Base-by-base conservation (phyloP, 2,329 filamentous ascomycete species). In the Canariomyces notabilis region DNA sequence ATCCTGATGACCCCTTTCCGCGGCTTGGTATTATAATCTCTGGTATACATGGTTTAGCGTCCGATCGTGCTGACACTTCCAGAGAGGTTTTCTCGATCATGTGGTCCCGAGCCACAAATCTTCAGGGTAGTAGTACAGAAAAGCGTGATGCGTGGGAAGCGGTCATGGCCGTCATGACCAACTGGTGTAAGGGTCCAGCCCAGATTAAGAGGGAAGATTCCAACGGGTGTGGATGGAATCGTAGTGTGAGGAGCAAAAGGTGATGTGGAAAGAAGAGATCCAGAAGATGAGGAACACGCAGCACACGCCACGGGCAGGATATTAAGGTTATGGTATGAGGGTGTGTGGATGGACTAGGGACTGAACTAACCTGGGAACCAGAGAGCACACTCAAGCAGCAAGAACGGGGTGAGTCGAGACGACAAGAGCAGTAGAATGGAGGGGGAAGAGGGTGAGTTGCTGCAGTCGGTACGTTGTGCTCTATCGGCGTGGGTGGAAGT, bases 1-100 rank as follows among this genome's bases (percentile, higher is more conserved):
- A 84, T 83, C 64, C 73, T 81, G 64, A 77, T 73, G 62, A 75
- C 58, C 51, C 68, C 62, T 65, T 75, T 76, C 58, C 69, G 67
- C 58, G 61, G 57, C 57, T 68, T 68, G 50, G 63, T 58, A 44
- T 68, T 66, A 52, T 65, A 60, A 46, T 71, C 69, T 70, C 68
- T 76, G 61, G 64, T 54, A 69, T 72, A 72, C 74, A 78, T 78
- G 51, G 43, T 59, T 63, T 56, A 64, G 61, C 58, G 59, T 57
- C 59, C 56, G 52, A 54, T 46, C 45, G 44, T 53, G 50, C 41
- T 48, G 35, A 48, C 51, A 56, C 46, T 50, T 54, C 23, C 20
- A 31, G 31, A 38, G 20, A 37, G 29, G n/a, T n/a, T 20, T 29
- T 16, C 21, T 46, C 42, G 39, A 31, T 45, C 43, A 51, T 54